Conservation (phyloP, 495 filamentous ascomycete species). For the Bombardia bombarda region DNA sequence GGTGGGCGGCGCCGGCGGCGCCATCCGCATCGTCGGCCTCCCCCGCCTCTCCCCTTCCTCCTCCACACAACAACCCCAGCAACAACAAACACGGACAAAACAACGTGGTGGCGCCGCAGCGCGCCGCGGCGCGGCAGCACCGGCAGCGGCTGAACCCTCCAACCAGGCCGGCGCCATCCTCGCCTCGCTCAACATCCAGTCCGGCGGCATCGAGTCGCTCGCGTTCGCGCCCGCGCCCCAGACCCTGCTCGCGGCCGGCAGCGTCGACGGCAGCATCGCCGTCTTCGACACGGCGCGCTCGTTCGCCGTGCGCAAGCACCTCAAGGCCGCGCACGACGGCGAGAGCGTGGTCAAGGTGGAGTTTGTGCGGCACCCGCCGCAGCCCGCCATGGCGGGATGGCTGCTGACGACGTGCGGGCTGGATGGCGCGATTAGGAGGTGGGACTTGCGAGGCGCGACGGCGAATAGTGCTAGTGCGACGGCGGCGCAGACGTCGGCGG, state of each 20-base stretch:
- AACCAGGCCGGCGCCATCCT: constrained; percentile 75
- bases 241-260: constrained; percentile 75
- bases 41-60: constrained; percentile 66
- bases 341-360: constrained; percentile 85
- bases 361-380: constrained; percentile 51
- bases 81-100: constrained; percentile 21
- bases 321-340: constrained; percentile 74
- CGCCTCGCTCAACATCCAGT: constrained; percentile 55
- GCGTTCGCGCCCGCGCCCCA: constrained; percentile 60
- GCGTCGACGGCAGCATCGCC: constrained; percentile 83
- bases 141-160: constrained; percentile 27
- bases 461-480: constrained; percentile 29
- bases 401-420: constrained; percentile 75
- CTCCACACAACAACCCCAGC: too few relatives aligned
- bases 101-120: constrained; percentile 18
- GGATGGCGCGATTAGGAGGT: constrained; percentile 78
- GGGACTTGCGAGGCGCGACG: constrained; percentile 80
- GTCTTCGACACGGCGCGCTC: constrained; percentile 78
- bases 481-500: constrained; percentile 41
- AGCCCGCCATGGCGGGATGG: constrained; percentile 30
- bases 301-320: constrained; percentile 74
- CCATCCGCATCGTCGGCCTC: constrained; percentile 74
- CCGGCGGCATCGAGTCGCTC: constrained; percentile 68
- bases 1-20: constrained; percentile 79
- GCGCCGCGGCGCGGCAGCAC: constrained; percentile 10